Percentiles rank a stretch among this genome's conserved stretches.
These are phyloP conservation scores for Metschnikowia anglica DNA, from an alignment of 805 yeast genomes.

Conservation along the genomic window DNA sequence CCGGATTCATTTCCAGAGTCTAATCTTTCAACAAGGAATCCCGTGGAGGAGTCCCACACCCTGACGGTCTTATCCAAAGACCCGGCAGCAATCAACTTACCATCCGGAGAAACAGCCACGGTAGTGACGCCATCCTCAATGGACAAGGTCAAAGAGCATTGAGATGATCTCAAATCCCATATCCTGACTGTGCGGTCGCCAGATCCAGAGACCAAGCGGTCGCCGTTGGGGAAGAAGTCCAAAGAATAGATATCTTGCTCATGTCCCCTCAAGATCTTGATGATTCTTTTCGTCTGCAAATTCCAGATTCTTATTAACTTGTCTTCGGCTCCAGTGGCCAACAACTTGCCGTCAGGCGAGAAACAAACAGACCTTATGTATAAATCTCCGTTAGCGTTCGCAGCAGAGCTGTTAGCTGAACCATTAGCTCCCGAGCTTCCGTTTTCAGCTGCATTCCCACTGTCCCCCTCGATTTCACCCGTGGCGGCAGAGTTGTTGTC, in stretches of 20 bases:
- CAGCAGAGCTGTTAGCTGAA: slow-evolving; percentile 40
- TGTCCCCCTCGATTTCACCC: slow-evolving; percentile 18
- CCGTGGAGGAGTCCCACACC: slow-evolving; percentile 94
- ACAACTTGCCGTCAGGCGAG: slow-evolving; percentile 86
- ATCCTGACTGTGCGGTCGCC: slow-evolving; percentile 96
- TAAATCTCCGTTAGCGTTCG: slow-evolving; percentile 73
- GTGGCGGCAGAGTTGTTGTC: slow-evolving; percentile 45
- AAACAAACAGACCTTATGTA: slow-evolving; percentile 95
- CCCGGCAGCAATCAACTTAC: slow-evolving; percentile 92
- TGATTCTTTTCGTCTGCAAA: slow-evolving; percentile 77
- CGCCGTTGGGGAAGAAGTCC: slow-evolving; percentile 92
- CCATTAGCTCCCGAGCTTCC: slow-evolving; percentile 32
- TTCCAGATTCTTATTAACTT: slow-evolving; percentile 95
- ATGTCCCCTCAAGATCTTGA: slow-evolving; percentile 86
- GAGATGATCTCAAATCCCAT: slow-evolving; percentile 91
- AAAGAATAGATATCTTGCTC: slow-evolving; percentile 97
- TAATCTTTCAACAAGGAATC: slow-evolving; percentile 85
- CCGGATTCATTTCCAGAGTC: slow-evolving; percentile 86
- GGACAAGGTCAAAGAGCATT: slow-evolving; percentile 81
- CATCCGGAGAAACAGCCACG: slow-evolving; percentile 95
- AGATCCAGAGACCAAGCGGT: slow-evolving; percentile 89
- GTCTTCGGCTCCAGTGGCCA: slow-evolving; percentile 94
- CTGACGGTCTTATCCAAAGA: slow-evolving; percentile 92
- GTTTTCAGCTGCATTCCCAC: slow-evolving; percentile 38
- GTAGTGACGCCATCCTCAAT: slow-evolving; percentile 99